A percentile compares a stretch with the other conserved stretches of the same genome.
These are phyloP conservation scores for Phyllosticta citriasiana DNA, from an alignment of 2,329 filamentous ascomycete species.

Conservation along the genomic window DNA sequence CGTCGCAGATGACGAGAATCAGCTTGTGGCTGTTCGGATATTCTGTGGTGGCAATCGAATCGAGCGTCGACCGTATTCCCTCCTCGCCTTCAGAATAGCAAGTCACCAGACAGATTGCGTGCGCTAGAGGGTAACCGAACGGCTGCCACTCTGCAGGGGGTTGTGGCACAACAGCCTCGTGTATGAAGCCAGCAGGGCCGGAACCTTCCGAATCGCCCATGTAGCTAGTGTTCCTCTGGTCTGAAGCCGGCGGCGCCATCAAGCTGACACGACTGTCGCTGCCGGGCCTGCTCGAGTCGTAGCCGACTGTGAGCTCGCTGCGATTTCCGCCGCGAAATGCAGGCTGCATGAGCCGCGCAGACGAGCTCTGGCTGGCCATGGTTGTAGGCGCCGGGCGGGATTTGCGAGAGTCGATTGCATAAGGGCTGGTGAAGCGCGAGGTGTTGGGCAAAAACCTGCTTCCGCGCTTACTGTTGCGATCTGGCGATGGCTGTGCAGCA, in stretches of 20 bases:
- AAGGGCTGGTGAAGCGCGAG: constrained; percentile 87
- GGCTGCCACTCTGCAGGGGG: constrained; percentile 96
- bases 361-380: constrained; percentile 83
- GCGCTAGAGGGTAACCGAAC: constrained; percentile 88
- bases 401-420: constrained; percentile 57
- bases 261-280: constrained; percentile 33
- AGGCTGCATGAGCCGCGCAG: constrained; percentile 60
- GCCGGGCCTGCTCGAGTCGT: constrained; percentile 16
- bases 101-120: constrained; percentile 88
- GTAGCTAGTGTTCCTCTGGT: constrained; percentile 44
- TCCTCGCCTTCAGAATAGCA: constrained; percentile 94
- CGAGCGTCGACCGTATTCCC: constrained; percentile 83
- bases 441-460: constrained; percentile 85
- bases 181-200: constrained; percentile 88
- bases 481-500: constrained; percentile 46
- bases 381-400: constrained; percentile 61
- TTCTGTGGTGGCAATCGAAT: constrained; percentile 94
- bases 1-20: constrained; percentile 92
- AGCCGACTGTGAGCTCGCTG: constrained; percentile 47
- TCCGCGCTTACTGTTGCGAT: constrained; percentile 66
- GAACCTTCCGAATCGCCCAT: constrained; percentile 57
- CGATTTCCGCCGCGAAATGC: constrained; percentile 57
- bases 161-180: constrained; percentile 90
- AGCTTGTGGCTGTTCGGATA: constrained; percentile 99
- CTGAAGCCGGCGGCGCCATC: constrained; percentile 30